phyloP scores from a whole-genome alignment of 2,329 filamentous ascomycete genomes.

The Dothistroma septosporum region DNA sequence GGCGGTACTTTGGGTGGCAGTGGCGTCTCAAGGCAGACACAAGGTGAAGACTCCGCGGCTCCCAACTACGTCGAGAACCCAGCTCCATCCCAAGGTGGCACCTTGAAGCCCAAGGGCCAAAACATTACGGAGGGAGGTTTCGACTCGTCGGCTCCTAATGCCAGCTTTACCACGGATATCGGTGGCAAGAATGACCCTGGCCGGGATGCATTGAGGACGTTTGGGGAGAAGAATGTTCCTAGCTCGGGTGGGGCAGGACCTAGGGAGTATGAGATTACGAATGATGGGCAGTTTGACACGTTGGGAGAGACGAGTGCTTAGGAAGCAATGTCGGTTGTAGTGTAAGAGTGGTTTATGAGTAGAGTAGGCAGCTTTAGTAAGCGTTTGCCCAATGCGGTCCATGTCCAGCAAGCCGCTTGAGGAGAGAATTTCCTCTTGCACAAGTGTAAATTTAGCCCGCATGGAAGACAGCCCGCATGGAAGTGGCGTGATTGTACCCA shows the following conservation, averaged over 20 bases:
- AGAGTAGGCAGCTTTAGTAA: too few relatives aligned
- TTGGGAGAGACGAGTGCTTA: constrained; percentile 17
- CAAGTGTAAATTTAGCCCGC: too few relatives aligned
- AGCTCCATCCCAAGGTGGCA: constrained; percentile 27
- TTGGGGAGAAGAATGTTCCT: constrained; percentile 35
- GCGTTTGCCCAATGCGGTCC: too few relatives aligned
- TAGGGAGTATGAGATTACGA: constrained; percentile 15
- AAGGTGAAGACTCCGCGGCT: background rate
- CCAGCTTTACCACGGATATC: constrained; percentile 51
- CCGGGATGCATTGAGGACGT: constrained; percentile 43
- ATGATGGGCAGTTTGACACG: constrained; percentile 22
- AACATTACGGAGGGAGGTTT: constrained; percentile 29
- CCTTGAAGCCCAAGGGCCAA: constrained; percentile 36
- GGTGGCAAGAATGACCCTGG: constrained; percentile 55
- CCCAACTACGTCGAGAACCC: constrained; percentile 12
- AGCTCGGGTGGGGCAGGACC: constrained; percentile 31
- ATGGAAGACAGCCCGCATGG: too few relatives aligned
- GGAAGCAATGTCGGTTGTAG: background rate
- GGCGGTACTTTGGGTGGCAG: constrained; percentile 8
- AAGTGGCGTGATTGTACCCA: too few relatives aligned
- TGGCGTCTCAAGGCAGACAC: background rate
- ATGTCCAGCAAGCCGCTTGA: too few relatives aligned
- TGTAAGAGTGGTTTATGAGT: background rate
- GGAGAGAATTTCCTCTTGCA: too few relatives aligned
- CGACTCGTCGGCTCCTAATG: constrained; percentile 42